Base-by-base conservation (phyloP, 441 rosid genomes). In the Erodium moschatum region DNA sequence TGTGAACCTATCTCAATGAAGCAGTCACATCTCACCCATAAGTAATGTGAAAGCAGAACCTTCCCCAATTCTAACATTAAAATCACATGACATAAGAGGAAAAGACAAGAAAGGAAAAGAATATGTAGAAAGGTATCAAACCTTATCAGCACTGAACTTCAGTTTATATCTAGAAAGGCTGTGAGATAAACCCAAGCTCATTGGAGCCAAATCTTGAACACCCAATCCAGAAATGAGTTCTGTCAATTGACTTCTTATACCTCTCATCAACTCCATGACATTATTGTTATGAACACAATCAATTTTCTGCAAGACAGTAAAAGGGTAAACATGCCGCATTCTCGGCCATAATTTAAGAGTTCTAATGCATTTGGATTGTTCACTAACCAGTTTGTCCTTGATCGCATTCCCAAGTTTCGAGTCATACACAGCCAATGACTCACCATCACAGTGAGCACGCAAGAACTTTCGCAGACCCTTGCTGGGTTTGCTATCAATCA, bases 111-210 rank as follows among this genome's bases (percentile, higher is more conserved):
- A 46, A n/a, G 10, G 52, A 46, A 46, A 12, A 46, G 3, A 46
- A 11, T 12, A 46, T 13, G 52, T 12, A 46, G n/a, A 46, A 46
- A 12, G 10, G 18, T 18, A 56, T 2, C n/a, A 24, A 3, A 92
- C 98, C 97, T 93, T 91, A 67, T 91, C 97, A 70, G 97, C 83
- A 67, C 97, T 91, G 81, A 91, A 91, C 78, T 91, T 93, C 67
- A 91, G 81, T 83, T 84, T 93, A 78, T 87, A 91, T 78, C 97
- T 77, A 46, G 96, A 92, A 29, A 93, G 77, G 56, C 96, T 94
- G 73, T 89, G 96, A 67, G 98, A 94, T 73, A 91, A 83, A 76
- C 98, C 98, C 80, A 93, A 83, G 61, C 96, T 89, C 98, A 93
- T 91, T 48, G 97, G 97, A 38, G 92, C 93, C 80, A 93, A 78